Base-by-base conservation (phyloP, 2,329 filamentous ascomycete species). In the Cladophialophora exuberans region DNA sequence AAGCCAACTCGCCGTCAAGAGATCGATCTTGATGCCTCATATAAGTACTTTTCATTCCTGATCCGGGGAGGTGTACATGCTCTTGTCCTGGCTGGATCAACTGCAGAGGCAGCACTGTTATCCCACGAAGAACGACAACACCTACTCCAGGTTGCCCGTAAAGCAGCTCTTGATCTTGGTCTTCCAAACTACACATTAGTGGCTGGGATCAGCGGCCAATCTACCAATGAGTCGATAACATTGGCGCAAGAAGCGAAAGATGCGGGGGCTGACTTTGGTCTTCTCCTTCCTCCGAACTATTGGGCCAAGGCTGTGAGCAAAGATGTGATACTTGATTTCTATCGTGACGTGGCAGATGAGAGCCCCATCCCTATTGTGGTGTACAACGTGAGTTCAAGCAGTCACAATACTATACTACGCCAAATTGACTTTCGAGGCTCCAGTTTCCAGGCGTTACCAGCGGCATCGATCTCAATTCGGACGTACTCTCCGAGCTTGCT, bases 391-490 rank as follows among this genome's bases (percentile, higher is more conserved):
- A n/a, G n/a, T n/a, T n/a, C n/a, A n/a, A n/a, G n/a, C n/a, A n/a
- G n/a, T n/a, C n/a, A n/a, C n/a, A n/a, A n/a, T n/a, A n/a, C n/a
- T n/a, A n/a, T n/a, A n/a, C n/a, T n/a, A n/a, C n/a, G n/a, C n/a
- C n/a, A n/a, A n/a, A n/a, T n/a, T n/a, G n/a, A n/a, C n/a, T n/a
- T n/a, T n/a, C n/a, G n/a, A n/a, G n/a, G n/a, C n/a, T n/a, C n/a
- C n/a, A n/a, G n/a, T 88, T 87, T 70, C 85, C 85, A 0, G 82
- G 74, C 11, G 84, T 88, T 20, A 85, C 81, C 65, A 85, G 85
- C 59, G 85, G 85, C 20, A 73, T 88, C 2, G 86, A 88, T 65
- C 73, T 89, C 18, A 84, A 87, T 68, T 86, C 83, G 2, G 83
- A 82, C 42, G 78, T 78, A 0, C 83, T 88, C 36, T 72, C 78